Conservation (phyloP, 1,284 basidiomycete genomes). For the Coniferiporia weirii region DNA sequence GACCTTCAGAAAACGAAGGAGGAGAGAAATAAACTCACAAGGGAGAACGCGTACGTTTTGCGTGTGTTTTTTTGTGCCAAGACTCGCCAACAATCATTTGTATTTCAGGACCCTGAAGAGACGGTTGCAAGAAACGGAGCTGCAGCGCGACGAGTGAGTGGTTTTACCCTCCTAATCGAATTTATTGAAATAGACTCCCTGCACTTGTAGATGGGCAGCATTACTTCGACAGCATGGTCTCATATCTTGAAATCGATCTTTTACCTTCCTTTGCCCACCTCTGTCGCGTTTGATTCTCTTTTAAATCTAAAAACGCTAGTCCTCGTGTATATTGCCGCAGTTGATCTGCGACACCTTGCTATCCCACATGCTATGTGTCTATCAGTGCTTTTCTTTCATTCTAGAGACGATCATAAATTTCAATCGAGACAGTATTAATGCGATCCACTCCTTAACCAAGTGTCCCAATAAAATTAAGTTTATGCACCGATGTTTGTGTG, state of each 20-base stretch:
- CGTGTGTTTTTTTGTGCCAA: slow-evolving; percentile 6
- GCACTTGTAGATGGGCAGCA: slow-evolving; percentile 50
- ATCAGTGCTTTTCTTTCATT: background rate
- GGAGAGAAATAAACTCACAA: slow-evolving; percentile 60
- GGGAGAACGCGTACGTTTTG: slow-evolving; percentile 70
- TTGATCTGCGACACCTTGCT: slow-evolving; percentile 2
- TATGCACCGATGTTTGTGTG: background rate
- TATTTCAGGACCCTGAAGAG: slow-evolving; percentile 58
- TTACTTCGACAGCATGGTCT: slow-evolving; percentile 61
- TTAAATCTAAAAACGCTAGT: background rate
- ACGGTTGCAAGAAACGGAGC: slow-evolving; percentile 64
- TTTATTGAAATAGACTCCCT: slow-evolving; percentile 19
- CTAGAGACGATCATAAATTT: no score
- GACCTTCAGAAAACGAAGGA: slow-evolving; percentile 74
- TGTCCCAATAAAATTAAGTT: no score
- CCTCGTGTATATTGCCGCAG: background rate
- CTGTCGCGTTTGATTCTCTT: background rate
- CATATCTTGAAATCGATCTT: slow-evolving; percentile 27
- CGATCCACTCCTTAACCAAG: no score
- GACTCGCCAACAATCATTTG: slow-evolving; percentile 15
- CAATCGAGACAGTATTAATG: no score
- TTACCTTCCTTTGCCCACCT: background rate
- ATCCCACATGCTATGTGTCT: background rate
- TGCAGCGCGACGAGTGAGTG: slow-evolving; percentile 75
- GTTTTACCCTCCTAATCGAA: slow-evolving; percentile 12